phyloP scores from a whole-genome alignment of 2,329 filamentous ascomycete genomes.

The Beauveria bassiana region DNA sequence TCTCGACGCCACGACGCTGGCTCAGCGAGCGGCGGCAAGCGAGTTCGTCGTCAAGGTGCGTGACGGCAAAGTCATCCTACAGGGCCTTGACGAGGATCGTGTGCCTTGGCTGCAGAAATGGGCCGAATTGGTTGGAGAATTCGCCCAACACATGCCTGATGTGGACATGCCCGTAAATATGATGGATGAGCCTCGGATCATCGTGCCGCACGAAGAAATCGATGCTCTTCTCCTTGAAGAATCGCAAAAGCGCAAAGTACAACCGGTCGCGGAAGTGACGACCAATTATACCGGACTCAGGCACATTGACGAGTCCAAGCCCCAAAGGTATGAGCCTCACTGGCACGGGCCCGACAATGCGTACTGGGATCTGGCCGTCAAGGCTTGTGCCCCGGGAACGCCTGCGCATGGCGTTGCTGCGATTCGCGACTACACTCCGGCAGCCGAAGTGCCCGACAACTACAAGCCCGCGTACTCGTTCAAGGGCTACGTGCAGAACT shows the following conservation, averaged over 20 bases:
- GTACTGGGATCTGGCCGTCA: slow-evolving; percentile 53
- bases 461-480: slow-evolving; percentile 30
- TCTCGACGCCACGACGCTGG: slow-evolving; percentile 34
- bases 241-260: slow-evolving; percentile 33
- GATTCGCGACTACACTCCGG: slow-evolving; percentile 22
- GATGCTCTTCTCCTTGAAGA: slow-evolving; percentile 42
- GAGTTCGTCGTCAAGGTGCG: slow-evolving; percentile 41
- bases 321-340: slow-evolving; percentile 34
- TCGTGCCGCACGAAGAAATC: slow-evolving; percentile 52
- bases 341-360: slow-evolving; percentile 39
- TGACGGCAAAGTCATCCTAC: slow-evolving; percentile 31
- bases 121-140: slow-evolving; percentile 41
- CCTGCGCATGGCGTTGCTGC: slow-evolving; percentile 32
- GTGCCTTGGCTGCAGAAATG: slow-evolving; percentile 41
- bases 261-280: slow-evolving; percentile 34
- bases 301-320: slow-evolving; percentile 27
- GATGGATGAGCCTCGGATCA: slow-evolving; percentile 55
- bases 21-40: slow-evolving; percentile 33
- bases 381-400: slow-evolving; percentile 49
- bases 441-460: slow-evolving; percentile 26
- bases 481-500: slow-evolving; percentile 48
- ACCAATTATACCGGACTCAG: slow-evolving; percentile 34
- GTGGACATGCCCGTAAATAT: slow-evolving; percentile 61
- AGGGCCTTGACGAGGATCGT: slow-evolving; percentile 31
- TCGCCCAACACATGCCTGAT: slow-evolving; percentile 49